Percentiles rank a stretch among this genome's conserved stretches.
These are phyloP conservation scores for Conoideocrella luteorostrata DNA, from an alignment of 2,329 filamentous ascomycete genomes.

Conservation along the genomic window DNA sequence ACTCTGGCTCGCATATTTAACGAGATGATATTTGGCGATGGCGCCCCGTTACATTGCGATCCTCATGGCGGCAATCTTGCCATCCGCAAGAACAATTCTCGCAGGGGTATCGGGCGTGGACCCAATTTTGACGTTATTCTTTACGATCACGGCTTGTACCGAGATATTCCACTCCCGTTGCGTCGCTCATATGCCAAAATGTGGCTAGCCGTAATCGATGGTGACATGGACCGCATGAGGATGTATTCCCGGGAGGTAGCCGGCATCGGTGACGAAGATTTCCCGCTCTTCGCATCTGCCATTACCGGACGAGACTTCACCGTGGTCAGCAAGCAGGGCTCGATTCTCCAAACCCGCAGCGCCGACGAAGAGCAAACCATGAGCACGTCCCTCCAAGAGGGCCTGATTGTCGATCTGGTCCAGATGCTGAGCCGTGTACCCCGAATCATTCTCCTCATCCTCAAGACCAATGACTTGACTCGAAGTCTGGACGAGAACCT, in stretches of 20 bases:
- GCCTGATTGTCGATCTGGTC: constrained; percentile 81
- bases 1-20: constrained; percentile 91
- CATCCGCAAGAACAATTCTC: constrained; percentile 66
- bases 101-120: constrained; percentile 40
- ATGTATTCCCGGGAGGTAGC: constrained; percentile 85
- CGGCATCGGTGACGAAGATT: constrained; percentile 80
- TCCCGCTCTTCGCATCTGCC: constrained; percentile 89
- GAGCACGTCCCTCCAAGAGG: constrained; percentile 75
- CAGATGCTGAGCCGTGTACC: constrained; percentile 84
- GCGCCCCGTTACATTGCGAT: constrained; percentile 89
- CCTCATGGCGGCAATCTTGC: constrained; percentile 96
- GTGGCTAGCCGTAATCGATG: constrained; percentile 92
- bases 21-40: constrained; percentile 95
- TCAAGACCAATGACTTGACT: constrained; percentile 97
- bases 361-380: constrained; percentile 81
- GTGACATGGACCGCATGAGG: constrained; percentile 79
- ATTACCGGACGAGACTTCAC: constrained; percentile 92
- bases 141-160: constrained; percentile 95
- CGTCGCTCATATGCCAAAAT: constrained; percentile 90
- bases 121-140: constrained; percentile 91
- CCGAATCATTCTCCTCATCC: constrained; percentile 83
- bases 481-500: constrained; percentile 88
- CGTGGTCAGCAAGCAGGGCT: constrained; percentile 58
- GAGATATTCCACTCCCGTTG: constrained; percentile 74
- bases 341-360: constrained; percentile 54